Evolutionary conservation across 345 rosid genomes (phyloP), one percentile per base, ranked within the genome.

Genomic region (Dovyalis caffra): DNA sequence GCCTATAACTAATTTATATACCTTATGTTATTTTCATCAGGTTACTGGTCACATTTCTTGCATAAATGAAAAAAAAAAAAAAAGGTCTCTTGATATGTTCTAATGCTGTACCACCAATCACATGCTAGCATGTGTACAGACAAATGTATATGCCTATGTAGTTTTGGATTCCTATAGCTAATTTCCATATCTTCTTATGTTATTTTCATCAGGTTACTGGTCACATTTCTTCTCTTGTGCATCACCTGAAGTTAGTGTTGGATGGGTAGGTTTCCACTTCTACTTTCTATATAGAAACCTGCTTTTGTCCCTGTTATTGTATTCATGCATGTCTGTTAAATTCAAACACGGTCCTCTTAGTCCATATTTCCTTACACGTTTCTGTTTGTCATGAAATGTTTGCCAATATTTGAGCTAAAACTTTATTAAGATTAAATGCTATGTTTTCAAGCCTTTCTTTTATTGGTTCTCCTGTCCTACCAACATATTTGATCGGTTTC

Each of bases 201-300:
- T 64, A 49, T 70, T 83, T 56, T 74, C 64, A 63, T 80, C 93
- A 95, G 99, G 99, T 95, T 70, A 87, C 93, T 60, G 99, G 99
- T 71, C 97, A 95, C 79, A 91, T 90, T 75, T 95, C 98, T 62
- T 78, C 97, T 72, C 97, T 95, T 69, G 99, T 89, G 84, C 98
- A 95, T 87, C 97, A 93, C 85, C 85, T 95, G 88, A 95, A 95
- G 90, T 86, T 95, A 76, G 98, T 95, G 32, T 86, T 95, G 89
- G 98, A 93, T 87, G 99, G 99, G 99, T 95, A 82, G 83, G 98
- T 87, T 76, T 71, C 72, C 43, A 10, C 66, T 69, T 70, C 71
- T 64, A 37, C 53, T 76, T 12, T 60, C 5, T 31, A 10, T 64
- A 33, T 5, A 35, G 49, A 45, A 28, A 31, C 26, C 5, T 47